Conservation (phyloP, 2,329 filamentous ascomycete genomes). For the Pestalotiopsis sp. region DNA sequence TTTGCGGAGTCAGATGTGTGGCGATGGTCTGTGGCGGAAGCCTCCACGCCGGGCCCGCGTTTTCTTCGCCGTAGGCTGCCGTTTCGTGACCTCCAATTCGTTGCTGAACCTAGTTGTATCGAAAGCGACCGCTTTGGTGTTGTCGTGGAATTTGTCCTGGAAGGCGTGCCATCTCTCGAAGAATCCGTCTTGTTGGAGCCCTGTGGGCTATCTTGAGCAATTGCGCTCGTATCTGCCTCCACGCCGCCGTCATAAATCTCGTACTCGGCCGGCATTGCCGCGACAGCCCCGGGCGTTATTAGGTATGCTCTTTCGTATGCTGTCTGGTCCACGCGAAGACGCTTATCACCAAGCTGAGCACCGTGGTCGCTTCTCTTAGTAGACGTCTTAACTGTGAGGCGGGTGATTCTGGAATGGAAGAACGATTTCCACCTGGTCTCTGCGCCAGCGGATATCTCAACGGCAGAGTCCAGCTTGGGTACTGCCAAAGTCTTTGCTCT, state of each 20-base stretch:
- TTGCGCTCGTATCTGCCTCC: constrained; percentile 19
- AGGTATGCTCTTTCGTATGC: constrained; percentile 38
- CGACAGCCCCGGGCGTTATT: constrained; percentile 33
- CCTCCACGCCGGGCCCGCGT: constrained; percentile 38
- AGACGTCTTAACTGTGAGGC: constrained; percentile 21
- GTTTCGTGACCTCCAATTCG: constrained; percentile 57
- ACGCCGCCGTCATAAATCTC: constrained; percentile 8
- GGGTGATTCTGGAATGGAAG: constrained; percentile 49
- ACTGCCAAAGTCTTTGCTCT: constrained; percentile 29
- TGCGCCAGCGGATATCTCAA: constrained; percentile 15
- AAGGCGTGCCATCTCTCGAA: constrained; percentile 41
- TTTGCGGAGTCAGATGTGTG: constrained; percentile 55
- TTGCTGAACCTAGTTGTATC: constrained; percentile 60
- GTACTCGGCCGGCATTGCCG: constrained; percentile 20
- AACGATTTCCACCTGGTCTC: constrained; percentile 55
- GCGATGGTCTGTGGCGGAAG: constrained; percentile 47
- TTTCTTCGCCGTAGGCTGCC: constrained; percentile 61
- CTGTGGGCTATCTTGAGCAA: constrained; percentile 27
- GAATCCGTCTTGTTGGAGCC: constrained; percentile 23
- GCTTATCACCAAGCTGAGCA: constrained; percentile 24
- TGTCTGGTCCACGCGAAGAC: constrained; percentile 35
- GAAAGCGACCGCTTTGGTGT: constrained; percentile 56
- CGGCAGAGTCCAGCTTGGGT: constrained; percentile 17
- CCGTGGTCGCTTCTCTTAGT: constrained; percentile 31
- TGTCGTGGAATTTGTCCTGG: constrained; percentile 31